Percentiles rank a stretch among this genome's conserved stretches.
Conservation (phyloP, 345 rosid genomes). For the Corchorus capsularis region DNA sequence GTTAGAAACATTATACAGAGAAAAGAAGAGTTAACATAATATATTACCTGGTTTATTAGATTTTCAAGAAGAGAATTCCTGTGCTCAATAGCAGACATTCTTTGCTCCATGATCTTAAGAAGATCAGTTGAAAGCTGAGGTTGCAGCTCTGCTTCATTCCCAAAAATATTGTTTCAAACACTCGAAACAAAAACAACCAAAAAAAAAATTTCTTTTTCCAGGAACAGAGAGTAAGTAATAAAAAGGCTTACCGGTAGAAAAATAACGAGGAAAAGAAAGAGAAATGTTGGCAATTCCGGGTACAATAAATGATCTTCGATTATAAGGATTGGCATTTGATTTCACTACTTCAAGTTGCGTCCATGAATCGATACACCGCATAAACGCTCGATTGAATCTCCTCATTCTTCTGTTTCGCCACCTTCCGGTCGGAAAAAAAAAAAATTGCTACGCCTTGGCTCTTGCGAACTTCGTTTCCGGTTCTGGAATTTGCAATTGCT, state of each 20-base stretch:
- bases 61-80: slow-evolving; percentile 58
- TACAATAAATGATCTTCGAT: slow-evolving; percentile 26
- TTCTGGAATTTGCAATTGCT: neutral
- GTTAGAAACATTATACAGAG: neutral
- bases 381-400: slow-evolving; percentile 18
- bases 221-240: neutral
- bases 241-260: slow-evolving; percentile 43
- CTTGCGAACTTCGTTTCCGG: neutral
- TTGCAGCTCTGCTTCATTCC: slow-evolving; percentile 44
- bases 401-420: slow-evolving; percentile 26
- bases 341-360: slow-evolving; percentile 32
- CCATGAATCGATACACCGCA: slow-evolving; percentile 22
- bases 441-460: neutral
- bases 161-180: neutral
- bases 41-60: slow-evolving; percentile 61
- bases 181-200: neutral
- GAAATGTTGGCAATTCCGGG: slow-evolving; percentile 19
- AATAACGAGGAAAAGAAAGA: slow-evolving; percentile 34
- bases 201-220: neutral
- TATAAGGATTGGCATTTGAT: slow-evolving; percentile 15
- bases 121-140: slow-evolving; percentile 68
- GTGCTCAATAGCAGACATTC: slow-evolving; percentile 65
- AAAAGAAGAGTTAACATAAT: neutral
- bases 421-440: neutral
- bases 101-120: slow-evolving; percentile 78